Evolutionary conservation across 1,139 yeast species (phyloP).

Genomic region (Scheffersomyces quercinus): DNA sequence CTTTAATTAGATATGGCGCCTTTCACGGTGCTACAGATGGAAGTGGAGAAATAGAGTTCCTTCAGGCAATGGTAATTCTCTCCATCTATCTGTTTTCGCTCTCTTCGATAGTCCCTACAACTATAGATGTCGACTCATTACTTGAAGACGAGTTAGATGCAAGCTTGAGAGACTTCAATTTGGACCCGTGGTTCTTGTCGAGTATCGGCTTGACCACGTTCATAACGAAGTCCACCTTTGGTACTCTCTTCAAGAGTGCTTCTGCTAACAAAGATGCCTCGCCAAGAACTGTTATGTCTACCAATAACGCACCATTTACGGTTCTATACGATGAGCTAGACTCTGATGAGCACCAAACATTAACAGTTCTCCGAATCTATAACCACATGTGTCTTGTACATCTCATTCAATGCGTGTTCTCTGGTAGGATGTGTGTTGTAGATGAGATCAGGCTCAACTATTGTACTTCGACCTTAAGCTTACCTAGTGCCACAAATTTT

Average conservation of each 20-base stretch:
- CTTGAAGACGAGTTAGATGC: constrained; percentile 9
- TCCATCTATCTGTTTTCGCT: constrained; percentile 63
- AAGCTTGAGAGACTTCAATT: constrained; percentile 22
- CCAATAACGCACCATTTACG: constrained; percentile 24
- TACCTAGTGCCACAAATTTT: constrained; percentile 70
- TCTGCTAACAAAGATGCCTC: neutral
- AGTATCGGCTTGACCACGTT: constrained; percentile 61
- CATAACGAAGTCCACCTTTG: constrained; percentile 45
- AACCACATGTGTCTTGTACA: constrained; percentile 76
- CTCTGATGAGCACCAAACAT: constrained; percentile 47
- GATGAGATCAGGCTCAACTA: constrained; percentile 65
- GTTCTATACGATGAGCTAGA: constrained; percentile 32
- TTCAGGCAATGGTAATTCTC: constrained; percentile 64
- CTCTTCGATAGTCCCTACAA: constrained; percentile 42
- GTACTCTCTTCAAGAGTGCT: constrained; percentile 18
- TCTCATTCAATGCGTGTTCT: constrained; percentile 63
- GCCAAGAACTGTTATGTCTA: neutral
- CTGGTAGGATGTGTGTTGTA: constrained; percentile 74
- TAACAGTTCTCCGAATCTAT: constrained; percentile 62
- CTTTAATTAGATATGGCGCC: constrained; percentile 33
- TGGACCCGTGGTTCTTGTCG: constrained; percentile 66
- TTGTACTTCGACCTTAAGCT: constrained; percentile 60
- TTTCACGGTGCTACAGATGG: constrained; percentile 10
- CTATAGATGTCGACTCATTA: constrained; percentile 9
- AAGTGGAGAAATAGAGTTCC: constrained; percentile 52